Conservation (phyloP, 2,329 filamentous ascomycete species). For the Talaromyces sp. region DNA sequence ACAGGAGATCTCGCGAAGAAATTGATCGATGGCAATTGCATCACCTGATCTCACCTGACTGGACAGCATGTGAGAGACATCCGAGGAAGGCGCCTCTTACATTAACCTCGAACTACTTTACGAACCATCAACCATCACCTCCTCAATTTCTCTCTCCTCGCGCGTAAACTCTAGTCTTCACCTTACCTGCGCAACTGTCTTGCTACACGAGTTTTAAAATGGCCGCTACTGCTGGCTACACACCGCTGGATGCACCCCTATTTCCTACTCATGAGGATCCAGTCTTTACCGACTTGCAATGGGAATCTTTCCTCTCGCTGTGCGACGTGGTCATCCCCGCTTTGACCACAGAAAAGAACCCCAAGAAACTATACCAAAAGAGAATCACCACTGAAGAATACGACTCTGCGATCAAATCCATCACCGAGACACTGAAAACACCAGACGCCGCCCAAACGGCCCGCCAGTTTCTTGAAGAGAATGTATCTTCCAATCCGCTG, state of each 20-base stretch:
- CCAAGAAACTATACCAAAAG: conserved; percentile 35
- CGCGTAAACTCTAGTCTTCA: not conserved
- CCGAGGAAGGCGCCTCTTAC: not conserved
- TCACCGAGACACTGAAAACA: conserved; percentile 25
- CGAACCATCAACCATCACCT: not conserved
- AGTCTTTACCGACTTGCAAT: conserved; percentile 54
- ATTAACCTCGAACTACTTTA: not conserved
- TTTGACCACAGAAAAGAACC: conserved; percentile 41
- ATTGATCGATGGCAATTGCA: not conserved
- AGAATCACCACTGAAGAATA: conserved; percentile 41
- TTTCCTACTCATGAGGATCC: conserved; percentile 47
- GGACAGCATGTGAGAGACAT: not conserved
- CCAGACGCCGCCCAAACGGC: conserved; percentile 36
- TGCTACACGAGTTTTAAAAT: not conserved
- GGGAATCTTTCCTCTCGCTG: conserved; percentile 56
- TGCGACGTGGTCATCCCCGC: conserved; percentile 57
- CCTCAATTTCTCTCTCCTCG: not conserved
- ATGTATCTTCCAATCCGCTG: conserved; percentile 45
- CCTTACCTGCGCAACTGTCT: too few relatives aligned
- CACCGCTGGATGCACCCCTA: conserved; percentile 43
- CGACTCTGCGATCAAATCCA: conserved; percentile 25
- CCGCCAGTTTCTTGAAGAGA: conserved; percentile 47
- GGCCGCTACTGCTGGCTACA: conserved; percentile 2
- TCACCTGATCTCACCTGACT: not conserved
- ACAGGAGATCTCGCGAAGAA: not conserved